Base-by-base conservation (phyloP, 345 rosid genomes). In the Pistacia integerrima region DNA sequence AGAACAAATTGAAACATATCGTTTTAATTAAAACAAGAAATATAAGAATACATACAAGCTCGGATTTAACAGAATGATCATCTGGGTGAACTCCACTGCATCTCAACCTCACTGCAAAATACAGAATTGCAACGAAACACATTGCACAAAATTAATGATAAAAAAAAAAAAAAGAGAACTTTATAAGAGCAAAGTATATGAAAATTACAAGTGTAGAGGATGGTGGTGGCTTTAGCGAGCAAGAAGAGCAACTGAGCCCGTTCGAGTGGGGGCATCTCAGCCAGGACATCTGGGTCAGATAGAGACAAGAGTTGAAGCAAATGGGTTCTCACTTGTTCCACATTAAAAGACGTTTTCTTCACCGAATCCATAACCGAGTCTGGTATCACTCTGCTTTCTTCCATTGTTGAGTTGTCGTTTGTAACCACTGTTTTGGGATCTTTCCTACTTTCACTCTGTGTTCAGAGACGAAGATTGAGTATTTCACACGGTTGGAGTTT, bases 61-160 rank as follows among this genome's bases (percentile, higher is more conserved):
- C 98, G 13, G 96, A 86, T 84, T 94, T 92, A 1, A 92, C 85
- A 52, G 89, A 95, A 87, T 94, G 99, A 56, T 92, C 94, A 48
- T 89, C 91, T 55, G 91, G 98, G 77, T 91, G 79, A 66, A 87
- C 83, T 5, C 99, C 99, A 56, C 62, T 81, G 74, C 97, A 90
- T 81, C 95, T 94, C 83, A 97, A 74, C 83, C 87, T 89, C 92
- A 97, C 99, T 94, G 85, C 8, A 81, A 78, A 51, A 77, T 59
- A 60, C 20, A 56, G 46, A 63, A 62, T 48, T 36, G 10, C 62
- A 71, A 33, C 5, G 35, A 68, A 76, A 69, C 66, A 51, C 62
- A 41, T 66, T 59, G 38, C 44, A 68, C 61, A 46, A 44, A 73
- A 73, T 35, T 5, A 62, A 75, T 12, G 64, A 8, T 25, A 25